Conservation (phyloP, 306 rosid genomes). For the Vigna radiata region DNA sequence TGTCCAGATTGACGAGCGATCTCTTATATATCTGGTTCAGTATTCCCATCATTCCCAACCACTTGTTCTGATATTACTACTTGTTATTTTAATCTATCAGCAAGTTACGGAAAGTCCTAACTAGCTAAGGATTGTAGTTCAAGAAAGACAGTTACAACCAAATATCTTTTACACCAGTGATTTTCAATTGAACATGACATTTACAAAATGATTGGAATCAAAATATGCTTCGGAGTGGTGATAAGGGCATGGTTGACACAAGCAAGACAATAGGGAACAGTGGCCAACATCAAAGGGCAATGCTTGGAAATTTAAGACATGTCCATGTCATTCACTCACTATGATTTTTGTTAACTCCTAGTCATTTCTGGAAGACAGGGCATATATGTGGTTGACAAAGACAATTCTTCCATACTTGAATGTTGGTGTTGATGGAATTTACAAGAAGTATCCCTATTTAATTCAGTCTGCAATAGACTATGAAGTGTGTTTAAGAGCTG, state of each 20-base stretch:
- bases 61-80: conserved; percentile 25
- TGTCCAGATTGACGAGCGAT: not conserved
- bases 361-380: conserved; percentile 37
- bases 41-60: conserved; percentile 5
- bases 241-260: conserved; percentile 25
- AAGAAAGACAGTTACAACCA: conserved; percentile 26
- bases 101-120: too few relatives aligned
- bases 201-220: conserved; percentile 32
- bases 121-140: too few relatives aligned
- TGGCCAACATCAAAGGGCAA: conserved; percentile 45
- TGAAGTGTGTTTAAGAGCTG: conserved; percentile 83
- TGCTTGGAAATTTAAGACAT: conserved; percentile 31
- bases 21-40: not conserved
- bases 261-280: conserved; percentile 39
- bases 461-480: conserved; percentile 90
- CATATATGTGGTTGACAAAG: conserved; percentile 42
- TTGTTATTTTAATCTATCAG: conserved; percentile 3
- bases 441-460: conserved; percentile 76
- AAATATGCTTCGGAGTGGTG: conserved; percentile 36
- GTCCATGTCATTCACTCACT: conserved; percentile 45
- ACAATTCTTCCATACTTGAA: too few relatives aligned
- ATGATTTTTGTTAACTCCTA: conserved; percentile 22
- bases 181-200: conserved; percentile 48
- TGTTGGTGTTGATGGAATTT: conserved; percentile 64
- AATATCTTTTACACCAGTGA: conserved; percentile 40